Percentiles rank a stretch among this genome's conserved stretches.
Conservation (phyloP, 1,284 basidiomycete species). For the Microstroma glucosiphilum region DNA sequence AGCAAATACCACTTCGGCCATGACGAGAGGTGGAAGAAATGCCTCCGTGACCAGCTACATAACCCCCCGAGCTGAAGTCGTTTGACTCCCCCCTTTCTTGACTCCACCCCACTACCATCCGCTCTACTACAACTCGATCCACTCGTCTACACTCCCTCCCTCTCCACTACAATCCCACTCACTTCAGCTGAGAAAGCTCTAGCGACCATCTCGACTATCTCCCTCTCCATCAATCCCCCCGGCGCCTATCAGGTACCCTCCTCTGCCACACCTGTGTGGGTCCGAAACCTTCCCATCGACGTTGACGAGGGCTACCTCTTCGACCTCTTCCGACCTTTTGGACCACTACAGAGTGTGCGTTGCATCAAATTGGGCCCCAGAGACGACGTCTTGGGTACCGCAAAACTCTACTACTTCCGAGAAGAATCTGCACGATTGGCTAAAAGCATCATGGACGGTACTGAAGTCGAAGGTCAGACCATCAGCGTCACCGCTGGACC, state of each 20-base stretch:
- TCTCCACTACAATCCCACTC: too few species aligned
- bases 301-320: slow-evolving; percentile 33
- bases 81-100: too few species aligned
- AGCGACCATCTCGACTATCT: slow-evolving; percentile 26
- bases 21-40: too few species aligned
- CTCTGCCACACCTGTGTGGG: slow-evolving; percentile 29
- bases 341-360: slow-evolving; percentile 34
- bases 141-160: too few species aligned
- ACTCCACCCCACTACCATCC: too few species aligned
- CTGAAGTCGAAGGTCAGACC: slow-evolving; percentile 33
- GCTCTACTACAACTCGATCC: too few species aligned
- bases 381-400: slow-evolving; percentile 44
- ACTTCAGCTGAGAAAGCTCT: slow-evolving; percentile 35
- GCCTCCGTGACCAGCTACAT: too few species aligned
- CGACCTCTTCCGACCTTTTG: slow-evolving; percentile 39
- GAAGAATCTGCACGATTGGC: slow-evolving; percentile 35
- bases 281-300: slow-evolving; percentile 36
- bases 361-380: slow-evolving; percentile 33
- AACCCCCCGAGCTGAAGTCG: too few species aligned
- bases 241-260: slow-evolving; percentile 21
- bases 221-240: slow-evolving; percentile 23
- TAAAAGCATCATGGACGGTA: slow-evolving; percentile 37
- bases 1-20: neutral
- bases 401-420: slow-evolving; percentile 29
- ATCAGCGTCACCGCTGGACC: slow-evolving; percentile 31